Conservation (phyloP, 805 yeast species). For the Ogataea paradorogensis region DNA sequence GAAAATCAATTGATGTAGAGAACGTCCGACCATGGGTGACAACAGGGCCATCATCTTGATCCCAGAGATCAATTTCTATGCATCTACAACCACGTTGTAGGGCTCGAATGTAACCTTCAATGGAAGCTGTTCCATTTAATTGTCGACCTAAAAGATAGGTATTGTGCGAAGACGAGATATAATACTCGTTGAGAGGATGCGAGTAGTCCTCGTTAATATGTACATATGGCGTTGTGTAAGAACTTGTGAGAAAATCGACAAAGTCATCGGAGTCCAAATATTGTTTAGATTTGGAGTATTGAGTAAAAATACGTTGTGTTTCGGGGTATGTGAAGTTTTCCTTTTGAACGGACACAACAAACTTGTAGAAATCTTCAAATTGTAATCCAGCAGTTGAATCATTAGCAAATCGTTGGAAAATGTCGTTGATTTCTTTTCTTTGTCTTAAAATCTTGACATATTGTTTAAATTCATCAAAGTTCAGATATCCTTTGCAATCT, state of each 20-base stretch:
- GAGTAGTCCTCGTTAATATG: slow-evolving; percentile 40
- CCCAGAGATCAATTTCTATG: slow-evolving; percentile 96
- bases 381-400: slow-evolving; percentile 20
- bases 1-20: slow-evolving; percentile 68
- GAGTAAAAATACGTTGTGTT: slow-evolving; percentile 36
- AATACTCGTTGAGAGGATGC: slow-evolving; percentile 80
- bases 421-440: slow-evolving; percentile 55
- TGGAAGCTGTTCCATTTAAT: slow-evolving; percentile 79
- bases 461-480: slow-evolving; percentile 69
- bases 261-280: slow-evolving; percentile 28
- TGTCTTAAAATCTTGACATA: slow-evolving; percentile 68
- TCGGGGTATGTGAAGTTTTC: slow-evolving; percentile 36
- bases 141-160: slow-evolving; percentile 89
- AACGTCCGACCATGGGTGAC: slow-evolving; percentile 89
- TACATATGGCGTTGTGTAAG: slow-evolving; percentile 27
- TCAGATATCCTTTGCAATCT: slow-evolving; percentile 48
- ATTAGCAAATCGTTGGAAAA: slow-evolving; percentile 28
- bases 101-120: slow-evolving; percentile 84
- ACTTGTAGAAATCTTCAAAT: slow-evolving; percentile 37
- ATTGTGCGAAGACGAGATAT: slow-evolving; percentile 90
- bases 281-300: slow-evolving; percentile 30
- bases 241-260: slow-evolving; percentile 33
- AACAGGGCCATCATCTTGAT: slow-evolving; percentile 67
- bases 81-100: slow-evolving; percentile 92
- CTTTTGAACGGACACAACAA: slow-evolving; percentile 46